Evolutionary conservation across 306 rosid genomes (phyloP).

Genomic region (Boehmeria nivea): DNA sequence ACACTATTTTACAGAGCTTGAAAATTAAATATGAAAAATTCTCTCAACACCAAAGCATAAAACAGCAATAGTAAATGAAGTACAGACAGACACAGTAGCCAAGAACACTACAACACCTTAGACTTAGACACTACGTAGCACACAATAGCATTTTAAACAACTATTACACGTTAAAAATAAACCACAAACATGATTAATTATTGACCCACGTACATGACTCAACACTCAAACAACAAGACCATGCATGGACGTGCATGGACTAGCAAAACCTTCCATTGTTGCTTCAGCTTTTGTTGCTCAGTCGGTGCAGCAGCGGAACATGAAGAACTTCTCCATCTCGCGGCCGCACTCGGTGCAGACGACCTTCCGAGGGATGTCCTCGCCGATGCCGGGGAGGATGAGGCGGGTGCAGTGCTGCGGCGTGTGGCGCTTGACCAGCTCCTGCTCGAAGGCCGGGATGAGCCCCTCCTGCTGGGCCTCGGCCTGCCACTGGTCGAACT

Average conservation of each 20-base stretch:
- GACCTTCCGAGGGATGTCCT: constrained; percentile 60
- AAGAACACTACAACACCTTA: background rate
- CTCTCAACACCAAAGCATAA: background rate
- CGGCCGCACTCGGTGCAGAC: constrained; percentile 81
- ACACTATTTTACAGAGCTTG: background rate
- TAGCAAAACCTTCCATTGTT: background rate
- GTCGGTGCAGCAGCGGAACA: constrained; percentile 80
- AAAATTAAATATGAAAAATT: background rate
- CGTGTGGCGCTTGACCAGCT: constrained; percentile 31
- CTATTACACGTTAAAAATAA: too few species aligned
- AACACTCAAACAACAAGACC: too few species aligned
- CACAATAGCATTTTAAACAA: background rate
- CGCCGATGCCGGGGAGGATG: constrained; percentile 59
- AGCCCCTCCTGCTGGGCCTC: constrained; percentile 29
- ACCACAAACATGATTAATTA: too few species aligned
- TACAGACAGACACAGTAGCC: too few species aligned
- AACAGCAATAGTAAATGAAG: background rate
- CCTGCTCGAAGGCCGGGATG: constrained; percentile 31
- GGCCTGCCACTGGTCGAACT: constrained; percentile 39
- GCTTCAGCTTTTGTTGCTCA: background rate
- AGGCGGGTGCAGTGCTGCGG: constrained; percentile 76
- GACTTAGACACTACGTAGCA: background rate
- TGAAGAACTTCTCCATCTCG: constrained; percentile 81
- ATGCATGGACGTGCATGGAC: too few species aligned
- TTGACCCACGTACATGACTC: too few species aligned